A percentile compares a stretch with the other conserved stretches of the same genome.
Conservation (phyloP, 148 eudicot species). For the Cornus florida region DNA sequence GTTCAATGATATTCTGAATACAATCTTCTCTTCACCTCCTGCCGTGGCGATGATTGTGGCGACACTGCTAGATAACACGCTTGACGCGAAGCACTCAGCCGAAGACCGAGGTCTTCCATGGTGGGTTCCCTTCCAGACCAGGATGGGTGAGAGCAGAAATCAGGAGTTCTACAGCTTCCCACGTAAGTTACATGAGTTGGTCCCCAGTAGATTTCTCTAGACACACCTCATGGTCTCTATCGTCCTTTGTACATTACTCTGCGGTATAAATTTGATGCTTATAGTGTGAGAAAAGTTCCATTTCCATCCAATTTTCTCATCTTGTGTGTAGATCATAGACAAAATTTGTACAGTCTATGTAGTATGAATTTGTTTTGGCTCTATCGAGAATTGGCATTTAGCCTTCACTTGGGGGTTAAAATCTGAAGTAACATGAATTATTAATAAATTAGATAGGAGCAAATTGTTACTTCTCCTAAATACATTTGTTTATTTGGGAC, state of each 20-base stretch:
- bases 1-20: constrained; percentile 87
- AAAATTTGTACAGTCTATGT: background rate
- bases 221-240: background rate
- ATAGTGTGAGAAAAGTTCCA: background rate
- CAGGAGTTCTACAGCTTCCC: constrained; percentile 92
- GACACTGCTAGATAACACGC: constrained; percentile 61
- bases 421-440: too few species aligned
- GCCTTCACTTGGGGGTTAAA: too few species aligned
- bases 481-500: too few species aligned
- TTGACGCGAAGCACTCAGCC: constrained; percentile 43
- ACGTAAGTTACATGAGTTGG: constrained; percentile 58
- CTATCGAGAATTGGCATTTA: too few species aligned
- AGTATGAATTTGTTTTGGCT: too few species aligned
- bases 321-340: background rate
- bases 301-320: background rate
- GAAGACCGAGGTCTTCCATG: constrained; percentile 83
- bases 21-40: constrained; percentile 83
- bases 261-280: constrained; percentile 7
- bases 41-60: constrained; percentile 80
- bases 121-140: constrained; percentile 76
- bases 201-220: constrained; percentile 65
- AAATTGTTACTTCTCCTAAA: too few species aligned
- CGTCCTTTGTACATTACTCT: constrained; percentile 17
- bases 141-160: constrained; percentile 78
- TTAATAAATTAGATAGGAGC: too few species aligned